Base-by-base conservation (phyloP, 116 monocot species). In the Posidonia oceanica region DNA sequence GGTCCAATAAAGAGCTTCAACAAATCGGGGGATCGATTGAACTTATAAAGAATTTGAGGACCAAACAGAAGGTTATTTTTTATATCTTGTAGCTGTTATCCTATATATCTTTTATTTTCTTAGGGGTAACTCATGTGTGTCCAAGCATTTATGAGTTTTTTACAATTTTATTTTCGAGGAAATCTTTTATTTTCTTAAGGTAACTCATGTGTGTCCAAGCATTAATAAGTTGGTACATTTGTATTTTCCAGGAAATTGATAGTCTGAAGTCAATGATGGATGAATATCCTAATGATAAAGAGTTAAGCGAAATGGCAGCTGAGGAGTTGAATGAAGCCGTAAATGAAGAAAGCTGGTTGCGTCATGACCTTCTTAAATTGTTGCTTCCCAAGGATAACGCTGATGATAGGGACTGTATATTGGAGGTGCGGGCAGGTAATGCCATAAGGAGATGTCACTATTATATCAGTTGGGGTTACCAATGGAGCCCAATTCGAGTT, bases 381-480 rank as follows among this genome's bases (percentile, higher is more conserved):
- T 75, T 98, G 64, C 87, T 98, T 58, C 98, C 98, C 13, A 98
- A 88, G 69, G 98, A 98, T 87, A 90, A 98, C 76, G 98, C 93
- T 48, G 93, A 98, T 81, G 93, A 90, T 67, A 88, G 82, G 69
- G 98, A 90, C 69, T 90, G 93, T 54, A 93, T 98, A 71, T 71
- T 98, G 80, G 98, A 98, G 75, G 98, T 98, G 72, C 86, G 98
- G 76, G 98, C 98, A 87, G 98, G 98, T 97, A 83, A 69, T 71
- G 21, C 59, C 8, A 52, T 52, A 53, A 6, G 14, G 23, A 51
- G 42, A 52, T 6, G 29, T 60, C 18, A 22, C 8, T 39, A 64
- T 64, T 52, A 20, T 52, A 36, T 68, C 12, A 14, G 10, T 58
- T n/a, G 20, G 14, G 20, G 5, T 58, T n/a, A 58, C 4, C 13